Evolutionary conservation across 306 rosid genomes (phyloP), one percentile per base, ranked within the genome.

Genomic region (Rubus idaeus): DNA sequence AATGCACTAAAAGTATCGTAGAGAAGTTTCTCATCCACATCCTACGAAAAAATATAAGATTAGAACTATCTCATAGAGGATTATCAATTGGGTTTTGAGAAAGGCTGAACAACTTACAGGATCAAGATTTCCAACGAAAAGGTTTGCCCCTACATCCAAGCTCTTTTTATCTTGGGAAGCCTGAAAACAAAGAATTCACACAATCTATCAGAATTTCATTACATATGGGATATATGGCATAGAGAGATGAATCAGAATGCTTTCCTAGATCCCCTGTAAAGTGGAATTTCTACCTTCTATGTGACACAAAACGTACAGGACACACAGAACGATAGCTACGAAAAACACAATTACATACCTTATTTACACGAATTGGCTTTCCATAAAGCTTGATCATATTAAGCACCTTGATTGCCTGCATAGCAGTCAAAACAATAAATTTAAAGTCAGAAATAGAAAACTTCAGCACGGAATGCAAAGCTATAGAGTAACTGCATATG

Each of bases 161-260:
- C 96, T 92, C 83, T 95, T 95, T 77, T 95, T 95, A 83, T 95
- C 99, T 87, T 95, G 99, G 80, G 99, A 88, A 35, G 99, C 99
- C 99, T 95, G 61, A 11, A 83, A 82, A 49, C 70, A 80, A 50
- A 75, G 35, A 82, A 6, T 45, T 45, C 47, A 66, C 55, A 71
- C 13, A 55, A 37, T n/a, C 39, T 17, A 77, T 71, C 66, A 51
- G 8, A 65, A 44, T 49, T 14, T 14, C 66, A 30, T 26, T 18
- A 63, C 18, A 17, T 6, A 0, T 2, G 4, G 30, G 39, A 37
- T n/a, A 5, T 2, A 44, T 3, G 2, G 74, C 44, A 70, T 16
- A 47, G 14, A 26, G 41, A 45, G 26, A 26, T 8, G 10, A 40
- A 49, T 5, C 44, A 26, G 5, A 35, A 70, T 2, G 64, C 16